These are phyloP conservation scores for Excoecaria cochinchinensis DNA, from an alignment of 345 rosid genomes.

Conservation along the genomic window DNA sequence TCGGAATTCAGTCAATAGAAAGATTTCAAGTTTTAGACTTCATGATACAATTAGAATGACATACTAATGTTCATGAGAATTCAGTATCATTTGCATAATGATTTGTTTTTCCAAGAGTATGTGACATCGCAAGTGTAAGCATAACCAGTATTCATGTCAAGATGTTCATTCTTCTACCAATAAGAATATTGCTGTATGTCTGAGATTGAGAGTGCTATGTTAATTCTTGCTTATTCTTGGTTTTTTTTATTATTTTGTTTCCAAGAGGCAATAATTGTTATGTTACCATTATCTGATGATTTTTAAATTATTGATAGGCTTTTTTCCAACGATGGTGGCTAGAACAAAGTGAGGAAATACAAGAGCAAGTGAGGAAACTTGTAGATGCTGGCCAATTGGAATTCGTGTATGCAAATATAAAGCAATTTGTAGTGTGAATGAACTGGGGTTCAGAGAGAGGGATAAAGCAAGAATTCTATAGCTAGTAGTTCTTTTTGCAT, in stretches of 20 bases:
- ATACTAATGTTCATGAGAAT: not conserved
- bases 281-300: constrained; percentile 8
- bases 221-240: not conserved
- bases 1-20: not conserved
- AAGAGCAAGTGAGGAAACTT: constrained; percentile 61
- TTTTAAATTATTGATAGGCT: constrained; percentile 43
- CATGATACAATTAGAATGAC: not conserved
- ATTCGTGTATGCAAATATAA: constrained; percentile 56
- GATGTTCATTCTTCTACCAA: not conserved
- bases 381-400: constrained; percentile 67
- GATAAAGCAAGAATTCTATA: not conserved
- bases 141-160: not conserved
- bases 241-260: not conserved
- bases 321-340: constrained; percentile 87
- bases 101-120: not conserved
- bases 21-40: not conserved
- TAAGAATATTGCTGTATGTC: not conserved
- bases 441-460: not conserved
- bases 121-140: too few species aligned
- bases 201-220: not conserved
- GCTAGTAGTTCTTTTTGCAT: not conserved
- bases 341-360: constrained; percentile 57
- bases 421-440: not conserved
- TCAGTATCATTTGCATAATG: not conserved
- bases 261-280: not conserved